Evolutionary conservation across 352 stramenopile species (phyloP).

Genomic region (Phytopythium kandeliae): DNA sequence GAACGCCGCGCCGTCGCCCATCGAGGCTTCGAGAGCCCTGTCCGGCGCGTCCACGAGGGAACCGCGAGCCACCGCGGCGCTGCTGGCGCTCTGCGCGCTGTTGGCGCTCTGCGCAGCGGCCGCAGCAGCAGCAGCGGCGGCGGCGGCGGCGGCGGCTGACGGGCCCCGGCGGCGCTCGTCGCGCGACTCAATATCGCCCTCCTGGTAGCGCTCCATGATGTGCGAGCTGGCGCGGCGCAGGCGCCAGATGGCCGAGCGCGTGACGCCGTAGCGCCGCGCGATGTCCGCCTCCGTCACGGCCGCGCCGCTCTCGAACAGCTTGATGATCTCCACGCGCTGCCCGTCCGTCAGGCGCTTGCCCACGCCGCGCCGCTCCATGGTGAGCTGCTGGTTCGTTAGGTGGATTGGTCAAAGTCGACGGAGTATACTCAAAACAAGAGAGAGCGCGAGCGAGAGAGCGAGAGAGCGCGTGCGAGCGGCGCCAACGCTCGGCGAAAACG

Average conservation of each 20-base stretch:
- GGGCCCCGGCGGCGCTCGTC: slow-evolving; percentile 28
- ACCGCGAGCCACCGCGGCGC: neutral
- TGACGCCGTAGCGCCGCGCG: slow-evolving; percentile 40
- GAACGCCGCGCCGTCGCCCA: neutral
- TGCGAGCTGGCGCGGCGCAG: slow-evolving; percentile 25
- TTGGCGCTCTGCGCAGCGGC: neutral
- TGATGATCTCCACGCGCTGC: slow-evolving; percentile 49
- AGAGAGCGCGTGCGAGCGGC: too few species aligned
- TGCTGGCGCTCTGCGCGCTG: too few species aligned
- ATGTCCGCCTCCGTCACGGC: slow-evolving; percentile 32
- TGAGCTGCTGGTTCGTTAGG: too few species aligned
- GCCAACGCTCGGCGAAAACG: too few species aligned
- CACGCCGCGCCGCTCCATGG: slow-evolving; percentile 30
- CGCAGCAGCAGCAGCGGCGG: neutral
- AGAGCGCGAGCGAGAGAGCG: too few species aligned
- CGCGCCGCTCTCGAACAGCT: slow-evolving; percentile 35
- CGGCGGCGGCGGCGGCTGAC: neutral
- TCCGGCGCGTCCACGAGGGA: neutral
- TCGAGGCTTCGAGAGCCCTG: neutral
- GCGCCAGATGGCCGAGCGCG: slow-evolving; percentile 36
- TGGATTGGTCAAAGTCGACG: neutral
- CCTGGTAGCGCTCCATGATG: slow-evolving; percentile 41
- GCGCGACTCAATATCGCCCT: slow-evolving; percentile 30
- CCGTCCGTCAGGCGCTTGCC: slow-evolving; percentile 41
- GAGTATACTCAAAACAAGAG: too few species aligned